Percentiles rank a stretch among this genome's conserved stretches.
Evolutionary conservation across 495 filamentous ascomycete genomes (phyloP).

Genomic region (Melanomma pulvis-pyrius): DNA sequence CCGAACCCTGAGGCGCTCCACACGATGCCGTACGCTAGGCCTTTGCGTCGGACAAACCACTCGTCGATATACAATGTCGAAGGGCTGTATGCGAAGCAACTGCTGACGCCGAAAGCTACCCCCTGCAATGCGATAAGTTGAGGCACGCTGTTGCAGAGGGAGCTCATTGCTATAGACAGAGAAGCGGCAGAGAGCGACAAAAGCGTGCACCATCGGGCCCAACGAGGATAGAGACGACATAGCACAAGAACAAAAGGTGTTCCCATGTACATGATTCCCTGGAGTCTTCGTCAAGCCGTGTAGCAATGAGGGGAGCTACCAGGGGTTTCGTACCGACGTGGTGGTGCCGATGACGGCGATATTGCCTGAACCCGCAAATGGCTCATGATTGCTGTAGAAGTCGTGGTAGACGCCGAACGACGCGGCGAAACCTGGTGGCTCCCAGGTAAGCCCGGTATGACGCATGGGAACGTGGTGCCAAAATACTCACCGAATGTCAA

Average conservation of each 20-base stretch:
- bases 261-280: slow-evolving; percentile 53
- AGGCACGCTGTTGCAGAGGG: slow-evolving; percentile 49
- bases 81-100: slow-evolving; percentile 51
- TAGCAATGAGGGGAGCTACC: neutral
- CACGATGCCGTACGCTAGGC: slow-evolving; percentile 59
- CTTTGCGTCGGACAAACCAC: slow-evolving; percentile 57
- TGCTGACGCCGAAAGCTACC: slow-evolving; percentile 54
- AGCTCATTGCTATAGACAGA: slow-evolving; percentile 44
- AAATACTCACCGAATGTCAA: slow-evolving; percentile 61
- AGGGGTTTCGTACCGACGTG: slow-evolving; percentile 41
- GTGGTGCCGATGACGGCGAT: slow-evolving; percentile 57
- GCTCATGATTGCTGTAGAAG: slow-evolving; percentile 55
- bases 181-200: slow-evolving; percentile 40
- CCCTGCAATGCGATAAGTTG: slow-evolving; percentile 58
- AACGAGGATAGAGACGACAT: slow-evolving; percentile 34
- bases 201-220: slow-evolving; percentile 47
- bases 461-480: neutral
- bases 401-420: slow-evolving; percentile 64
- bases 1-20: slow-evolving; percentile 53
- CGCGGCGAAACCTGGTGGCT: slow-evolving; percentile 60
- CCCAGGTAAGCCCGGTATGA: neutral
- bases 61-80: slow-evolving; percentile 57
- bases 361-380: slow-evolving; percentile 45
- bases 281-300: neutral
- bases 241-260: slow-evolving; percentile 48